Conservation (phyloP, 2,329 filamentous ascomycete species). For the Penicillium sp. region DNA sequence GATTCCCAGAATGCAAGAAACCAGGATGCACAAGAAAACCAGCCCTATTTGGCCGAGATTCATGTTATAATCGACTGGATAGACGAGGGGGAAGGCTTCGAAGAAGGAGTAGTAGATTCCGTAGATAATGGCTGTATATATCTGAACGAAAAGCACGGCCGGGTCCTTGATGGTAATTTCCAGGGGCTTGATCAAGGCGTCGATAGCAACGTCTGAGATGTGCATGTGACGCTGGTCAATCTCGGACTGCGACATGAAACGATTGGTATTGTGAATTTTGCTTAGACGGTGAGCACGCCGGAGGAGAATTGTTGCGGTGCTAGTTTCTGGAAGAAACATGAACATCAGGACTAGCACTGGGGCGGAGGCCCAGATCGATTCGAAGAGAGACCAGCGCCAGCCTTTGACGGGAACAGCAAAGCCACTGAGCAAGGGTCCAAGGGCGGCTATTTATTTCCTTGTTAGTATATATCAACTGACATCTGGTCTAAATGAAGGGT, state of each 20-base stretch:
- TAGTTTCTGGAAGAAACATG: conserved; percentile 65
- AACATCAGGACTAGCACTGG: conserved; percentile 62
- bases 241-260: conserved; percentile 62
- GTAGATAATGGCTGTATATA: conserved; percentile 63
- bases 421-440: conserved; percentile 62
- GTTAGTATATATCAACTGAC: conserved; percentile 3
- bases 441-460: conserved; percentile 42
- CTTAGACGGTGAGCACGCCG: conserved; percentile 62
- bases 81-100: conserved; percentile 66
- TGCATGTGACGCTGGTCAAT: conserved; percentile 52
- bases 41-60: conserved; percentile 58
- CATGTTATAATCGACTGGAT: conserved; percentile 60
- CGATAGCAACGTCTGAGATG: conserved; percentile 17
- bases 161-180: conserved; percentile 64
- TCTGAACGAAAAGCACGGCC: conserved; percentile 60
- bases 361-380: conserved; percentile 61
- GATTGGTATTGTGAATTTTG: conserved; percentile 56
- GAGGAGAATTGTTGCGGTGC: conserved; percentile 59
- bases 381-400: conserved; percentile 62
- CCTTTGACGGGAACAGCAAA: conserved; percentile 53
- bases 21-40: conserved; percentile 60
- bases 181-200: conserved; percentile 46
- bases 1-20: conserved; percentile 57
- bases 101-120: conserved; percentile 57
- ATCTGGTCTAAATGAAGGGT: neutral